phyloP scores from a whole-genome alignment of 331 rosid species.

The Ulmus americana region DNA sequence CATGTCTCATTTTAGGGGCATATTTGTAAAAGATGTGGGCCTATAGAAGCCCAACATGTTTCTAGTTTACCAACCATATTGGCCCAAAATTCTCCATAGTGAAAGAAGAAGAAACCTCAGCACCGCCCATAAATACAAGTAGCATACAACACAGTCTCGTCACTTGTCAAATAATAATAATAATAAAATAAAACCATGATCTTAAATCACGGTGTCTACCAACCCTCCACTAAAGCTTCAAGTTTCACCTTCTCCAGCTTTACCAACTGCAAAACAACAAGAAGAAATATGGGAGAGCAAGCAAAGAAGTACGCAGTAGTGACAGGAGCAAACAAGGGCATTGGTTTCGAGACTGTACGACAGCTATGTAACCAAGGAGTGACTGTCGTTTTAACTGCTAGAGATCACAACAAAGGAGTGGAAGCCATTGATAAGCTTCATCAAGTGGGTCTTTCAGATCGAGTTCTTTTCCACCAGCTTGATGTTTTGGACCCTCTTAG shows the following conservation, averaged over 20 bases:
- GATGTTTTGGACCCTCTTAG: constrained; percentile 41
- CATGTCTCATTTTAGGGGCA: no score
- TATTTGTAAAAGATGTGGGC: no score
- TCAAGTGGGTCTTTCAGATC: constrained; percentile 29
- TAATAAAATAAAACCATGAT: not conserved
- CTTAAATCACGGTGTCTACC: not conserved
- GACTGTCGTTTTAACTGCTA: constrained; percentile 42
- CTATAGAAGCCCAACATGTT: no score
- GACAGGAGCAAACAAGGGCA: constrained; percentile 52
- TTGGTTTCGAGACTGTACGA: constrained; percentile 40
- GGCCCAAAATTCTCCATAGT: no score
- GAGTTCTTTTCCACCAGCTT: constrained; percentile 43
- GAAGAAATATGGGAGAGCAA: not conserved
- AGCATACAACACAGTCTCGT: no score
- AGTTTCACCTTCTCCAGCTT: not conserved
- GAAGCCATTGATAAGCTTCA: constrained; percentile 37
- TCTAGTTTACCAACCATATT: no score
- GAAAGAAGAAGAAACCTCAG: no score
- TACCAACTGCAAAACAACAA: not conserved
- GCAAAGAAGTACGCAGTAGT: constrained; percentile 40
- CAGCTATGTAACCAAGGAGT: constrained; percentile 39
- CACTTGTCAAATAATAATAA: not conserved
- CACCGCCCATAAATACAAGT: no score
- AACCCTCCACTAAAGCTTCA: not conserved
- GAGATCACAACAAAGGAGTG: constrained; percentile 38